A percentile compares a stretch with the other conserved stretches of the same genome.
phyloP scores from a whole-genome alignment of 2,329 filamentous ascomycete species.

The Clonostachys sp. region DNA sequence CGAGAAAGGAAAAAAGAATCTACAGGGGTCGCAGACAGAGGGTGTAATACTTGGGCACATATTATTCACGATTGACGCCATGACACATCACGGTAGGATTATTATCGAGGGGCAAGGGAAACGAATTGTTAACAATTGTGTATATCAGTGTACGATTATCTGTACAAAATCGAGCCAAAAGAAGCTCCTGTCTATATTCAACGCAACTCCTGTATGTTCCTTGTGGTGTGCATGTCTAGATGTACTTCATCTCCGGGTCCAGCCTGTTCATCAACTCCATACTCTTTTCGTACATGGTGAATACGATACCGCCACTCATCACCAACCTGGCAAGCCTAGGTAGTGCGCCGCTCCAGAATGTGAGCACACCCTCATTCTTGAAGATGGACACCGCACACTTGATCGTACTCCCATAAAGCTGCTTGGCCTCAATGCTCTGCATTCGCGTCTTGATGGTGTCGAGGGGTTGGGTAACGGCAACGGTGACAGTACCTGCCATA shows the following conservation, averaged over 20 bases:
- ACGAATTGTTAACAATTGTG: background rate
- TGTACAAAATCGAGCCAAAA: background rate
- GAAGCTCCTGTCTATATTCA: background rate
- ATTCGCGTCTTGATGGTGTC: slow-evolving; percentile 97
- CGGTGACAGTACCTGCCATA: slow-evolving; percentile 84
- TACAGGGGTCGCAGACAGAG: slow-evolving; percentile 1
- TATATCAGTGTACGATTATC: background rate
- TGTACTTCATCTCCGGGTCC: slow-evolving; percentile 80
- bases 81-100: background rate
- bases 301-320: slow-evolving; percentile 93
- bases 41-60: slow-evolving; percentile 3
- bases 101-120: background rate
- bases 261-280: slow-evolving; percentile 74
- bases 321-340: slow-evolving; percentile 81
- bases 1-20: background rate
- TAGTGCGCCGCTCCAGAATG: slow-evolving; percentile 91
- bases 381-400: slow-evolving; percentile 80
- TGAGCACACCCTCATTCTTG: slow-evolving; percentile 81
- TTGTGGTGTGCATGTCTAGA: slow-evolving; percentile 39
- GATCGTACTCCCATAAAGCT: slow-evolving; percentile 81
- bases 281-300: slow-evolving; percentile 97
- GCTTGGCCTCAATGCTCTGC: slow-evolving; percentile 87
- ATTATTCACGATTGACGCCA: background rate
- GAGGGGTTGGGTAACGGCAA: slow-evolving; percentile 70
- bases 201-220: slow-evolving; percentile 7